phyloP scores from a whole-genome alignment of 1,284 basidiomycete genomes.

The Ganoderma lingzhi region DNA sequence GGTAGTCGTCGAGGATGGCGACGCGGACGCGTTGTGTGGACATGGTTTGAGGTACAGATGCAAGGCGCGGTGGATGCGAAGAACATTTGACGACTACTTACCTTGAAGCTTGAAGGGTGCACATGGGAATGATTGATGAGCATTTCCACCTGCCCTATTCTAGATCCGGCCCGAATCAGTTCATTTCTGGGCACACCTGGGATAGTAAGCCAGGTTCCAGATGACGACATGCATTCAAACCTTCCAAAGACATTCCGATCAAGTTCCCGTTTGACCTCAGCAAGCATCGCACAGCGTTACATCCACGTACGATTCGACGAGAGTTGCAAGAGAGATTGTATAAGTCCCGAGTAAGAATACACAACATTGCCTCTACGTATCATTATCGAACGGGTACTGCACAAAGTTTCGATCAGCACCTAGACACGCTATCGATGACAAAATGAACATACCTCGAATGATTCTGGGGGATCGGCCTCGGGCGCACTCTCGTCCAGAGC shows the following conservation, averaged over 20 bases:
- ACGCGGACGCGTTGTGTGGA: conserved; percentile 41
- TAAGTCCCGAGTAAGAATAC: conserved; percentile 33
- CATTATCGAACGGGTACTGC: conserved; percentile 72
- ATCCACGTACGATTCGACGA: neutral
- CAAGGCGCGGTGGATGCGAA: neutral
- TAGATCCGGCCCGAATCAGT: too few relatives aligned
- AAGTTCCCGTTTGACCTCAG: neutral
- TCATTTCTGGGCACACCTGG: conserved; percentile 1
- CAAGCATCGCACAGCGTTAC: neutral
- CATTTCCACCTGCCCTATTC: conserved; percentile 17
- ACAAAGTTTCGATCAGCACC: conserved; percentile 27
- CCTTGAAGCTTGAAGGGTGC: neutral
- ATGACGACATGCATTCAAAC: conserved; percentile 23
- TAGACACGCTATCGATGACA: conserved; percentile 15
- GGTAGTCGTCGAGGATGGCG: conserved; percentile 73
- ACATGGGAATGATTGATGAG: conserved; percentile 13
- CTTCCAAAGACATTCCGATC: neutral
- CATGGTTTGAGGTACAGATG: conserved; percentile 21
- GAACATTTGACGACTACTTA: neutral
- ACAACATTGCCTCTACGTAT: conserved; percentile 49
- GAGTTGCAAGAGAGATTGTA: conserved; percentile 20
- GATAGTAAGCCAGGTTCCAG: conserved; percentile 18
- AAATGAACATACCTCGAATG: conserved; percentile 74
- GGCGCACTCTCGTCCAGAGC: conserved; percentile 73
- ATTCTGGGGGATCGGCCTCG: conserved; percentile 80